Evolutionary conservation across 805 yeast genomes (phyloP).

Genomic region (Yarrowia bubula): DNA sequence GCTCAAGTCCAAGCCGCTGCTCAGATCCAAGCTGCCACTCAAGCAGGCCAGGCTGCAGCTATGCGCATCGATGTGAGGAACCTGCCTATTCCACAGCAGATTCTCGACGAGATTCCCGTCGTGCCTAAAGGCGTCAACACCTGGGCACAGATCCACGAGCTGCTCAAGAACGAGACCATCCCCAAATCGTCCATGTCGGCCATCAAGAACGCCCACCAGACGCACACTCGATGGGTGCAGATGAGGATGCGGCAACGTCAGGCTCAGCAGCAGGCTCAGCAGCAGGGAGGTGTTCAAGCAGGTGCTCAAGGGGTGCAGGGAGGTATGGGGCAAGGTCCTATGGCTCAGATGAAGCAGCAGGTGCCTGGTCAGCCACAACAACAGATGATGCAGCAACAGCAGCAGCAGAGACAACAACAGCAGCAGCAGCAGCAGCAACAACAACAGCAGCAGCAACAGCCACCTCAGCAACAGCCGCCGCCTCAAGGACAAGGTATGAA

Average conservation of each 20-base stretch:
- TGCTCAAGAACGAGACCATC: conserved; percentile 56
- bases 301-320: neutral
- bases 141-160: conserved; percentile 74
- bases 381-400: neutral
- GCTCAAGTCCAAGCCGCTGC: conserved; percentile 18
- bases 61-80: conserved; percentile 47
- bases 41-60: conserved; percentile 31
- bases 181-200: conserved; percentile 57
- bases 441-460: neutral
- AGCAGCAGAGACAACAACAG: neutral
- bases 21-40: conserved; percentile 18
- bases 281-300: conserved; percentile 24
- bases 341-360: neutral
- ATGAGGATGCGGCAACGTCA: conserved; percentile 28
- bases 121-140: conserved; percentile 76
- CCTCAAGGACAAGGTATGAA: neutral
- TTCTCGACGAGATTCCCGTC: conserved; percentile 66
- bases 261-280: conserved; percentile 33
- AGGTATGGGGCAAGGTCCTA: neutral
- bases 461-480: neutral
- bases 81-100: conserved; percentile 67
- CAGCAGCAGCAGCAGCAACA: neutral
- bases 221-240: conserved; percentile 36
- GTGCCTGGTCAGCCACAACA: neutral
- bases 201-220: conserved; percentile 63